Evolutionary conservation across 768 basidiomycete species (phyloP).

Genomic region (Pisolithus albus): DNA sequence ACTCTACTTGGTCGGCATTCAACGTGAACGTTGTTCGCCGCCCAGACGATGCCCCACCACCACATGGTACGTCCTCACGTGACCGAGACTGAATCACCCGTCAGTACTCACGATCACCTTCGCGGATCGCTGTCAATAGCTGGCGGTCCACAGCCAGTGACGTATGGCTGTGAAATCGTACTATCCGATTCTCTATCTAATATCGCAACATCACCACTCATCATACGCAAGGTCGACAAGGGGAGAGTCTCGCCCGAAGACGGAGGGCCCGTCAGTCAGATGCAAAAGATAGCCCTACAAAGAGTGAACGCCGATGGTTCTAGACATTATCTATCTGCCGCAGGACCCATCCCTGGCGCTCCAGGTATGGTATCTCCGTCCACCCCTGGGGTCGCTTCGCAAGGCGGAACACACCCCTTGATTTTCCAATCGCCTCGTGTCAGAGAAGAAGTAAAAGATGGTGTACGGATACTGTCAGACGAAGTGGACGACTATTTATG

Average conservation of each 20-base stretch:
- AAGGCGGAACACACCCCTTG: conserved; percentile 74
- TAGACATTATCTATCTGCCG: conserved; percentile 83
- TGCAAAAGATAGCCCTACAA: conserved; percentile 93
- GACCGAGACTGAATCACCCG: conserved; percentile 33
- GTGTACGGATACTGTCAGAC: conserved; percentile 66
- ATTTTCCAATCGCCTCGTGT: conserved; percentile 74
- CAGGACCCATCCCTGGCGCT: conserved; percentile 77
- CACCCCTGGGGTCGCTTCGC: conserved; percentile 68
- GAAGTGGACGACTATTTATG: conserved; percentile 93
- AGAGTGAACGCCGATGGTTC: conserved; percentile 76
- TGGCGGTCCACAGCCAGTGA: conserved; percentile 77
- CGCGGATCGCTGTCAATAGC: conserved; percentile 12
- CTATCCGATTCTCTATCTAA: conserved; percentile 82
- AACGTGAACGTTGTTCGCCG: conserved; percentile 84
- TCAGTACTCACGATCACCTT: conserved; percentile 34
- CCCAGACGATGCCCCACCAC: conserved; percentile 54
- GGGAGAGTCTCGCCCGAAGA: conserved; percentile 81
- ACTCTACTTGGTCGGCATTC: conserved; percentile 90
- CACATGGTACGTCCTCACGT: conserved; percentile 59
- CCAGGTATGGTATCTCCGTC: conserved; percentile 60
- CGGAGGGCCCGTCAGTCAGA: conserved; percentile 89
- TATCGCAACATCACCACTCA: conserved; percentile 75
- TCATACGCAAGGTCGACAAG: conserved; percentile 91
- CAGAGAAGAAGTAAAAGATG: conserved; percentile 78
- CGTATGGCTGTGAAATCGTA: conserved; percentile 85